Evolutionary conservation across 495 filamentous ascomycete species (phyloP), one percentile per base, ranked within the genome.

Genomic region (Glutinoglossum americanum): DNA sequence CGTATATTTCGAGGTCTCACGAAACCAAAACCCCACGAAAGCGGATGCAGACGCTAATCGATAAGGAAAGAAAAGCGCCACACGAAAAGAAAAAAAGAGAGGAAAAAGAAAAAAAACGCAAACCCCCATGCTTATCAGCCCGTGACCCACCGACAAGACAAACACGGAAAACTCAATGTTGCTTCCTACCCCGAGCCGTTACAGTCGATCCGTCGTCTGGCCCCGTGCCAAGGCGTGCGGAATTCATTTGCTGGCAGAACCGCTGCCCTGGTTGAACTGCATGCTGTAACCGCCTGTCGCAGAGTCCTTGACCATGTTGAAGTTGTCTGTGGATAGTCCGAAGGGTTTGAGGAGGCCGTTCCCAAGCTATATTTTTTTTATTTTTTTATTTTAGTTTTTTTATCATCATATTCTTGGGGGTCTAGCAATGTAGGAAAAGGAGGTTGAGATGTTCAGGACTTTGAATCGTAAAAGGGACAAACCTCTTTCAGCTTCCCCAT

Each of bases 331-430:
- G 28, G 81, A 89, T 57, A 98, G 70, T 19, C 90, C 90, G 71
- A 96, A 98, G 0, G 90, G 90, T 64, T 84, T 94, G 39, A 98
- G 70, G 45, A 98, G 74, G 0, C 87, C 85, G 70, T 98, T 94
- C 1, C 90, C 90, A 57, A 98, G 73, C 74, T 87, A 48, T n/a
- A n/a, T n/a, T n/a, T n/a, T n/a, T n/a, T n/a, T n/a, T n/a, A n/a
- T n/a, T n/a, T n/a, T n/a, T n/a, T n/a, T n/a, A n/a, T n/a, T n/a
- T n/a, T n/a, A n/a, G n/a, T n/a, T n/a, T n/a, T n/a, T n/a, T n/a
- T n/a, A n/a, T n/a, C n/a, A n/a, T n/a, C n/a, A n/a, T n/a, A n/a
- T n/a, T n/a, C n/a, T n/a, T n/a, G n/a, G n/a, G n/a, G n/a, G n/a
- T n/a, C n/a, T n/a, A n/a, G n/a, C n/a, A n/a, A n/a, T n/a, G n/a